Evolutionary conservation across 257 asterid species (phyloP), one percentile per base, ranked within the genome.

Genomic region (Salvia hispanica): DNA sequence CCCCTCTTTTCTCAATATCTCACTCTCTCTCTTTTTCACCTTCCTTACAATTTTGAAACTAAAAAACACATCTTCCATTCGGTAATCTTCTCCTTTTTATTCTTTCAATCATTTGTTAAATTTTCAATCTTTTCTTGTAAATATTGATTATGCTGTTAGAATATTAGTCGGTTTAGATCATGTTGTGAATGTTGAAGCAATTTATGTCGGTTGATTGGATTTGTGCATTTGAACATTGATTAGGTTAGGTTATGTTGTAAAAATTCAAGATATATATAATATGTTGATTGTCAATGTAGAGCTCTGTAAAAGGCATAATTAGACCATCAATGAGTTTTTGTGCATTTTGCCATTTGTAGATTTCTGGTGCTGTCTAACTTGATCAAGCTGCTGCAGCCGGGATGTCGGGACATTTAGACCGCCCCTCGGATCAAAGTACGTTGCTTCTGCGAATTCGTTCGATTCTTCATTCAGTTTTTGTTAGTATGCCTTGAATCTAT

Each of bases 341-440:
- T 18, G 50, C 62, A 44, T 51, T 31, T 59, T 58, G 59, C 28
- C 54, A 62, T 59, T 39, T 31, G 66, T 66, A 62, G 39, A 52
- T 63, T 54, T 33, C 3, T 36, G 33, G 25, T 64, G 69, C 69
- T 59, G 51, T 15, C 54, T 47, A 12, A 37, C 44, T 48, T 62
- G 33, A 56, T 78, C 79, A 52, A 64, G 67, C 64, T 78, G 54
- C 43, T 70, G 69, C 81, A 65, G 65, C 67, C 76, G 81, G 73
- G 82, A 81, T 77, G 88, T 84, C 90, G 9, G 96, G 84, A 79
- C 81, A 83, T 64, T 62, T 76, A 34, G 91, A 86, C 66, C 86
- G 78, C 67, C 84, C 88, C 0, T 9, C 57, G 69, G 77, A 77
- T 79, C 84, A 82, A 66, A 83, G 92, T 85, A 79, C 47, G 16